Evolutionary conservation across 345 rosid genomes (phyloP).

Genomic region (Rhodamnia argentea): DNA sequence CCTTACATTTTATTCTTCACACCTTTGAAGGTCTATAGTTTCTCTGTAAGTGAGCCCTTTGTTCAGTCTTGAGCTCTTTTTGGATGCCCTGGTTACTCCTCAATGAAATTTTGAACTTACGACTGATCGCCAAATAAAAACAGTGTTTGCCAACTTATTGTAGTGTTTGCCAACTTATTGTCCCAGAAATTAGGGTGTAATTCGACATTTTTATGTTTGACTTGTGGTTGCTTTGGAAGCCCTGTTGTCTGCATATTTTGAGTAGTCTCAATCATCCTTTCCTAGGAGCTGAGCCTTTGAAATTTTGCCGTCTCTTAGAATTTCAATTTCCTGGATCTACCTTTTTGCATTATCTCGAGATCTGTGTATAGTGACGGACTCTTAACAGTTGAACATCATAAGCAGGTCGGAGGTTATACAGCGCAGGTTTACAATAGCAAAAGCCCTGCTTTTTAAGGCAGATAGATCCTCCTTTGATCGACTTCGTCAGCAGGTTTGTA

Average conservation of each 20-base stretch:
- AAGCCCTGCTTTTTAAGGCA: constrained; percentile 73
- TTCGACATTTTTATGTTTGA: background rate
- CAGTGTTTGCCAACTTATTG: background rate
- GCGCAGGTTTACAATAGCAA: constrained; percentile 74
- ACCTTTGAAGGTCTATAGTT: background rate
- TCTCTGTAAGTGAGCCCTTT: background rate
- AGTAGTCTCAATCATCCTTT: background rate
- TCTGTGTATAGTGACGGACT: background rate
- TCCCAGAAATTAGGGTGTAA: background rate
- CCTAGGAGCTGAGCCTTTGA: background rate
- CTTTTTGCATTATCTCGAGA: background rate
- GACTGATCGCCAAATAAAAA: background rate
- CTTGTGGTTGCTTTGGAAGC: background rate
- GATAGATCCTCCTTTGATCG: constrained; percentile 83
- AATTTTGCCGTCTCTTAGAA: background rate
- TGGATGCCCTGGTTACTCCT: background rate
- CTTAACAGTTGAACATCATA: background rate
- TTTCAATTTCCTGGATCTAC: background rate
- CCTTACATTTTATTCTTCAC: background rate
- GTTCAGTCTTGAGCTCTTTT: background rate
- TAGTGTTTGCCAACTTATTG: background rate
- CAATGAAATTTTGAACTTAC: background rate
- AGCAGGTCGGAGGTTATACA: constrained; percentile 64
- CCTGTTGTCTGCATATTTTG: background rate
- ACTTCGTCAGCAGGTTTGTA: constrained; percentile 61